Evolutionary conservation across 176 grass and related monocot species (phyloP).

Genomic region (maize (Zea mays)): Zm-B73-REFERENCE-NAM-5.0 NC_050099.1:208038001-208038500

Average conservation of each 20-base stretch:
- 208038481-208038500: slow-evolving; percentile 37
- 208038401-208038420: not conserved
- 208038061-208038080: too few relatives aligned
- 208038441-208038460: slow-evolving; percentile 13
- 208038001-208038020: too few relatives aligned
- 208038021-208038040: too few relatives aligned
- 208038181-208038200: slow-evolving; percentile 15
- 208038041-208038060: too few relatives aligned
- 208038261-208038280: rapidly evolving
- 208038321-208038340: not conserved
- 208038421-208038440: slow-evolving; percentile 22
- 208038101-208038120: too few relatives aligned
- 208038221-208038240: too few relatives aligned
- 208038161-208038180: not conserved
- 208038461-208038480: too few relatives aligned
- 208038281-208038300: rapidly evolving
- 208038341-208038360: not conserved
- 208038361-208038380: not conserved
- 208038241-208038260: not conserved
- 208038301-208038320: not conserved
- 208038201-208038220: slow-evolving; percentile 32
- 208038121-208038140: too few relatives aligned
- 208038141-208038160: not conserved
- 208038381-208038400: not conserved
- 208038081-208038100: too few relatives aligned